Evolutionary conservation across 129 eudicot genomes (phyloP).

Genomic region (Tagetes erecta): DNA sequence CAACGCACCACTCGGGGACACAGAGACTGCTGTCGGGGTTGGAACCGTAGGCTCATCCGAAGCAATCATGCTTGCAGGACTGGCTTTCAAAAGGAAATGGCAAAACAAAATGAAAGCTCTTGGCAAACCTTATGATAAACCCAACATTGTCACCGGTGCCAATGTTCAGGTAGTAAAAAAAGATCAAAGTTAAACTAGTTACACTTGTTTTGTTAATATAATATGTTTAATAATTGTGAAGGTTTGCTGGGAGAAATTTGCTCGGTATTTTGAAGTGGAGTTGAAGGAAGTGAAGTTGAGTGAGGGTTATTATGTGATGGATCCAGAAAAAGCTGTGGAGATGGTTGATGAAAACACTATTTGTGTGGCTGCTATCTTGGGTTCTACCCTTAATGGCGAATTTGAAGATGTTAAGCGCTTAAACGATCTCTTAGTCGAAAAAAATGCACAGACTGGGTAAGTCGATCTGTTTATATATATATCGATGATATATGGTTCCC

Average conservation of each 20-base stretch:
- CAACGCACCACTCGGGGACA: slow-evolving; percentile 76
- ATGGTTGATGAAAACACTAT: slow-evolving; percentile 95
- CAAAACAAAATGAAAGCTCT: slow-evolving; percentile 73
- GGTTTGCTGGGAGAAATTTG: slow-evolving; percentile 93
- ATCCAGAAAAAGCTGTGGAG: slow-evolving; percentile 71
- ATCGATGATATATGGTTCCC: too few relatives aligned
- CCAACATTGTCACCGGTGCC: slow-evolving; percentile 93
- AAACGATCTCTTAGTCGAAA: slow-evolving; percentile 61
- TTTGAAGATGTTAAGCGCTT: slow-evolving; percentile 79
- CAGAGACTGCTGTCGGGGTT: slow-evolving; percentile 69
- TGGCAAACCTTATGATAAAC: slow-evolving; percentile 79
- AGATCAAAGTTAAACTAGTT: background rate
- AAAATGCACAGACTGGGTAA: slow-evolving; percentile 58
- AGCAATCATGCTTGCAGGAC: slow-evolving; percentile 89
- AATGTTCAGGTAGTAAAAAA: slow-evolving; percentile 66
- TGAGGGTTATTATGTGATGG: slow-evolving; percentile 79
- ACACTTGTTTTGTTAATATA: background rate
- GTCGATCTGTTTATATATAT: background rate
- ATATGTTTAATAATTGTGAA: slow-evolving; percentile 3
- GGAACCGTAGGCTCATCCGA: slow-evolving; percentile 93
- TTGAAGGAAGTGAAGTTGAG: slow-evolving; percentile 73
- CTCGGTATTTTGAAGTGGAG: slow-evolving; percentile 85
- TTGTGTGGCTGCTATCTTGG: slow-evolving; percentile 83
- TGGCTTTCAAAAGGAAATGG: slow-evolving; percentile 91
- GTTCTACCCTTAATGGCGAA: slow-evolving; percentile 90